phyloP scores from a whole-genome alignment of 176 grass and related monocot genomes.

The Pontederia crassipes region DNA sequence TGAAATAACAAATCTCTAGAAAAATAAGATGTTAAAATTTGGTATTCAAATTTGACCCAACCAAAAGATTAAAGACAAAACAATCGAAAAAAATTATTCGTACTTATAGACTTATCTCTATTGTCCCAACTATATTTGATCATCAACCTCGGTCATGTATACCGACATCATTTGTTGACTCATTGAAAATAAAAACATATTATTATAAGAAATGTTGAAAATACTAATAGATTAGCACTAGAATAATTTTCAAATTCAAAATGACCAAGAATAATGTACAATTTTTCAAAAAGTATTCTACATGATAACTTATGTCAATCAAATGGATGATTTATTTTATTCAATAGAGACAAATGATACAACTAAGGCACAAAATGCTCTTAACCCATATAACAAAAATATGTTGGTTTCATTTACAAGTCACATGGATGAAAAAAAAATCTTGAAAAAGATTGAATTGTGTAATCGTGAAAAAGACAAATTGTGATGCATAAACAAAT shows the following conservation, averaged over 20 bases:
- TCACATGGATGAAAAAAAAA: constrained; percentile 15
- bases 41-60: constrained; percentile 29
- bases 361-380: constrained; percentile 24
- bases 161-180: constrained; percentile 28
- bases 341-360: constrained; percentile 13
- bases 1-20: background rate
- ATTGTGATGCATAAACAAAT: constrained; percentile 21
- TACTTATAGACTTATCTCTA: constrained; percentile 22
- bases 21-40: constrained; percentile 12
- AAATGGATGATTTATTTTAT: constrained; percentile 32
- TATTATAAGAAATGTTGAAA: constrained; percentile 11
- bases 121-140: constrained; percentile 6
- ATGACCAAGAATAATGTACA: constrained; percentile 4
- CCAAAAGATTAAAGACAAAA: constrained; percentile 38
- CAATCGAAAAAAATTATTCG: constrained; percentile 23
- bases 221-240: background rate
- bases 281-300: constrained; percentile 21
- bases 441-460: constrained; percentile 18
- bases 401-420: constrained; percentile 33
- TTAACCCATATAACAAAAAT: constrained; percentile 25
- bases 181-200: constrained; percentile 30
- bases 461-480: constrained; percentile 63
- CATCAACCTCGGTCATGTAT: constrained; percentile 23
- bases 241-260: background rate
- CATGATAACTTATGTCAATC: constrained; percentile 28